A percentile compares a stretch with the other conserved stretches of the same genome.
Evolutionary conservation across 768 basidiomycete genomes (phyloP).

Genomic region (Favolaschia claudopus): DNA sequence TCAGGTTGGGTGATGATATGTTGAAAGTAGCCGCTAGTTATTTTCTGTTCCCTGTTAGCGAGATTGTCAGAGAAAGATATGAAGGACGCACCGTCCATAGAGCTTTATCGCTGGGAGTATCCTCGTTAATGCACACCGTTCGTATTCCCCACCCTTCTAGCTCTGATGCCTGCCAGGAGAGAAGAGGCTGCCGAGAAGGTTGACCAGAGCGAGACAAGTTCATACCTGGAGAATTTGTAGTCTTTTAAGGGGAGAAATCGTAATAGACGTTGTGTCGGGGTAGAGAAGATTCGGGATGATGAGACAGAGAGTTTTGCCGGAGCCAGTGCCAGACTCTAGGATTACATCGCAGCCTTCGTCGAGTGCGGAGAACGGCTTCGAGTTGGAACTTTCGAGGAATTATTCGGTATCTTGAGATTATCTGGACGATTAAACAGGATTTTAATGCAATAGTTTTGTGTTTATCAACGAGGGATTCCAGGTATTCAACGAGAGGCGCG

Average conservation of each 20-base stretch:
- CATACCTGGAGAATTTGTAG: conserved; percentile 21
- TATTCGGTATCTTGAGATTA: conserved; percentile 7
- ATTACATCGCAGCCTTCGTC: conserved; percentile 26
- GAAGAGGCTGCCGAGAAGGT: not conserved
- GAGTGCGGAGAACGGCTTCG: conserved; percentile 23
- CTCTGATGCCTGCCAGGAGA: not conserved
- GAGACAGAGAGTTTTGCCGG: conserved; percentile 38
- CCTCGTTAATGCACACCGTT: too few relatives aligned
- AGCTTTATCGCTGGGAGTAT: not conserved
- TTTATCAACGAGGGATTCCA: not conserved
- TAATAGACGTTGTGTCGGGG: conserved; percentile 11
- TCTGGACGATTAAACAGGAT: conserved; percentile 8
- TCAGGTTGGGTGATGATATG: not conserved
- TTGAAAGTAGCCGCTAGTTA: not conserved
- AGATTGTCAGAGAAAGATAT: not conserved
- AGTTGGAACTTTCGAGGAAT: conserved; percentile 38
- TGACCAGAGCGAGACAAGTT: not conserved
- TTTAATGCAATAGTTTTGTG: not conserved
- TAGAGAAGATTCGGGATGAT: conserved; percentile 33
- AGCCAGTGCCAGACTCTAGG: conserved; percentile 34
- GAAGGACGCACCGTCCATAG: not conserved
- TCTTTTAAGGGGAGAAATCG: conserved; percentile 21
- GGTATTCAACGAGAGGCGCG: not conserved
- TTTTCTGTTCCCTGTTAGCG: not conserved
- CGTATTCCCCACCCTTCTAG: not conserved